Conservation (phyloP, 108 stramenopile genomes). For the Stephanodiscus minutulus region DNA sequence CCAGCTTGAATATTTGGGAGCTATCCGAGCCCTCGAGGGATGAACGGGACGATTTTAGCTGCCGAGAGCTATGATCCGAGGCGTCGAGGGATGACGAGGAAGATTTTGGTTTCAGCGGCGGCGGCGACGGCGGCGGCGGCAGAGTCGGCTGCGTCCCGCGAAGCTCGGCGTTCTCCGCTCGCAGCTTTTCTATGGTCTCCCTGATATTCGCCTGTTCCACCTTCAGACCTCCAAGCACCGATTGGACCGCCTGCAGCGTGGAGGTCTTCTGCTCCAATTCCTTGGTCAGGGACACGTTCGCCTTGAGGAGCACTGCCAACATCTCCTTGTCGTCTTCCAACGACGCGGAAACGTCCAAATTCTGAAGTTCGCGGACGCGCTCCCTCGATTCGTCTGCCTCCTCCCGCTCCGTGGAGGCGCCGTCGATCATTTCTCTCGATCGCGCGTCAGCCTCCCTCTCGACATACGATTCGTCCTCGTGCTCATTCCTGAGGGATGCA, state of each 20-base stretch:
- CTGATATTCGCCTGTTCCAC: constrained; percentile 26
- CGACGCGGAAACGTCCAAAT: background rate
- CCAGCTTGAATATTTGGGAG: constrained; percentile 20
- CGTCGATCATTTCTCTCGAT: constrained; percentile 21
- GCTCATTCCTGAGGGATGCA: constrained; percentile 17
- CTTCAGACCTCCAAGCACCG: constrained; percentile 26
- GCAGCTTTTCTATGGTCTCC: constrained; percentile 32
- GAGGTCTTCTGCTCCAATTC: constrained; percentile 30
- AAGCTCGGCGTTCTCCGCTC: constrained; percentile 31
- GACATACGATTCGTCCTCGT: background rate
- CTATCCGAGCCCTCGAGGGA: background rate
- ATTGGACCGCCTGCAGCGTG: constrained; percentile 19
- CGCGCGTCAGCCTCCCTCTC: constrained; percentile 15
- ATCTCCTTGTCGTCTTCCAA: constrained; percentile 9
- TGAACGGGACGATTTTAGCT: background rate
- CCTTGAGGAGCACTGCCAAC: constrained; percentile 15
- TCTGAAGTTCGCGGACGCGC: no score
- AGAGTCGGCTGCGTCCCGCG: constrained; percentile 6
- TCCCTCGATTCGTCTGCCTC: constrained; percentile 30
- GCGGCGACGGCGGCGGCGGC: background rate
- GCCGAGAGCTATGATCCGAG: background rate
- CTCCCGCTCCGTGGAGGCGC: constrained; percentile 18
- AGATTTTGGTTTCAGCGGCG: constrained; percentile 4
- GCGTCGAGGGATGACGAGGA: background rate
- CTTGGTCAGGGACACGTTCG: constrained; percentile 9